Base-by-base conservation (phyloP, 2,329 filamentous ascomycete species). In the Chrysosporium queenslandicum region DNA sequence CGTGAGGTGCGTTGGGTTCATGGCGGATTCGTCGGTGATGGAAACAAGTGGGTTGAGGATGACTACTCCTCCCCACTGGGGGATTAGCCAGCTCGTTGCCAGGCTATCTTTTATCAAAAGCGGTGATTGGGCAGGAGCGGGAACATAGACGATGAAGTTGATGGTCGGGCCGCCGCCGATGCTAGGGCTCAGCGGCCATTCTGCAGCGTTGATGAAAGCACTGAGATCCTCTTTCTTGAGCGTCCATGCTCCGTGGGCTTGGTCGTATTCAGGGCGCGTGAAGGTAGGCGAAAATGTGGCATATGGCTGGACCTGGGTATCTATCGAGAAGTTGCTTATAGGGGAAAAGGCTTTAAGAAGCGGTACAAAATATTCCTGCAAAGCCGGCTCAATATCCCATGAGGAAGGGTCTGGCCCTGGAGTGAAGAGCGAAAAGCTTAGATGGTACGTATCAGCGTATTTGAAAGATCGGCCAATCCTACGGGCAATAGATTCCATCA, bases 231-330 rank as follows among this genome's bases (percentile, higher is more conserved):
- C 86, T 65, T 88, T 90, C 61, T 80, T 82, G 32, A 98, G 72
- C 0, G 74, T 78, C 80, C 80, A 84, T 29, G 85, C 77, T 21
- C 82, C 70, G n/a, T 67, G 67, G 0, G 65, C 53, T 21, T 74
- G 68, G 51, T 81, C 74, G 54, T 74, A 80, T 43, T 77, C 71
- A 0, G 81, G 81, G 2, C 71, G 69, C 5, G 74, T 77, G 16
- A 83, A 76, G 1, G 79, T 82, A 0, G 80, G 79, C 1, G 82
- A 80, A 56, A 83, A 79, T 1, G 74, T 74, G 4, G 92, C 91
- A 64, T 95, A 96, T 0, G 97, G 78, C 69, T 98, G 92, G 2
- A 98, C 86, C 69, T 98, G 92, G 0, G 89, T 94, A 64, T 97
- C 90, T 46, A 97, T 84, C 12, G 90, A 95, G 63, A 98, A 97